These are phyloP conservation scores for Glycine tomentella DNA, from an alignment of 306 rosid species.

Conservation along the genomic window DNA sequence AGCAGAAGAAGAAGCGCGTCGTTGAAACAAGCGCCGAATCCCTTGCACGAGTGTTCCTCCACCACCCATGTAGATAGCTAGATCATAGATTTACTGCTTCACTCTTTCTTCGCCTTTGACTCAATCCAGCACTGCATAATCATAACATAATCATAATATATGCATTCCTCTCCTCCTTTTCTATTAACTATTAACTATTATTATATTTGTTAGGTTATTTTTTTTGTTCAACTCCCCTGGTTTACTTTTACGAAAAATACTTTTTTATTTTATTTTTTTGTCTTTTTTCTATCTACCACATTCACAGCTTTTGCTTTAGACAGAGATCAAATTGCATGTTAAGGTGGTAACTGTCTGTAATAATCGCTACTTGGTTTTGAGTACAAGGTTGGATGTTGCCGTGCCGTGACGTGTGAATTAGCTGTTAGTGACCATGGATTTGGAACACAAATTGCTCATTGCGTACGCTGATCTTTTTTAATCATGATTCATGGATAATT, in stretches of 20 bases:
- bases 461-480: background rate
- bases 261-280: too few species aligned
- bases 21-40: constrained; percentile 59
- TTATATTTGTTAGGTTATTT: too few species aligned
- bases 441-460: background rate
- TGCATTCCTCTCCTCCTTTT: too few species aligned
- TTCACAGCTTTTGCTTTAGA: background rate
- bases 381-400: constrained; percentile 12
- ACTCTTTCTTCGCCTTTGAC: constrained; percentile 48
- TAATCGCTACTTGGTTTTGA: background rate
- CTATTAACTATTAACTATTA: too few species aligned
- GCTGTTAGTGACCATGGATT: background rate
- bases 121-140: constrained; percentile 31
- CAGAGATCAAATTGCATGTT: background rate
- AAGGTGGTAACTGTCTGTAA: background rate
- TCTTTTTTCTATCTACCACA: background rate
- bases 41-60: constrained; percentile 59
- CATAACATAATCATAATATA: too few species aligned
- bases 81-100: too few species aligned
- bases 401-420: constrained; percentile 17
- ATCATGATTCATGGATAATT: background rate
- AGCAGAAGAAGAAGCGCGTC: constrained; percentile 43
- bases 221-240: too few species aligned
- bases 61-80: constrained; percentile 53
- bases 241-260: too few species aligned